Evolutionary conservation across 1,139 yeast genomes (phyloP).

Genomic region (Candida sp.): DNA sequence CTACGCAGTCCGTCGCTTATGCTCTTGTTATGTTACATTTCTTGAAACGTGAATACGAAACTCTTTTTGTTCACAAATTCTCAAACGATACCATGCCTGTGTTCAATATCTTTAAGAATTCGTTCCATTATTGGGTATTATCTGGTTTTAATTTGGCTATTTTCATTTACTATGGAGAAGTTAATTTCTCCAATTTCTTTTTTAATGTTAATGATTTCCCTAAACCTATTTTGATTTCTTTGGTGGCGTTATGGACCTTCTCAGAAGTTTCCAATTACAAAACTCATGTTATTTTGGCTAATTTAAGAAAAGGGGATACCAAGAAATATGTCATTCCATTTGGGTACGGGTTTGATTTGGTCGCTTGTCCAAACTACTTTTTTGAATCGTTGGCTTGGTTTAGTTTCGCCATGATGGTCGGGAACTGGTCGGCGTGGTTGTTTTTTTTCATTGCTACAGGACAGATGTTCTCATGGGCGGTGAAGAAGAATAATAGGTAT

Average conservation of each 20-base stretch:
- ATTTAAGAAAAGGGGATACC: slow-evolving; percentile 46
- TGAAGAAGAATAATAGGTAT: slow-evolving; percentile 66
- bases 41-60: slow-evolving; percentile 84
- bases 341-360: slow-evolving; percentile 44
- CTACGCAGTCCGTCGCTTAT: slow-evolving; percentile 55
- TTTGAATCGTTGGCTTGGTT: slow-evolving; percentile 82
- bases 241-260: slow-evolving; percentile 52
- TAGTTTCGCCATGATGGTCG: slow-evolving; percentile 62
- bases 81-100: slow-evolving; percentile 92
- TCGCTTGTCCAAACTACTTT: slow-evolving; percentile 81
- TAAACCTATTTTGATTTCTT: slow-evolving; percentile 17
- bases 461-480: slow-evolving; percentile 83
- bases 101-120: slow-evolving; percentile 82
- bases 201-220: slow-evolving; percentile 33
- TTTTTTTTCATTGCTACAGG: slow-evolving; percentile 69
- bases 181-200: slow-evolving; percentile 14
- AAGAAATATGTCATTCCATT: slow-evolving; percentile 39
- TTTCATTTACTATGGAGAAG: slow-evolving; percentile 63
- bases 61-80: slow-evolving; percentile 77
- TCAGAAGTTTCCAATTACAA: slow-evolving; percentile 72
- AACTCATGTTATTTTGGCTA: slow-evolving; percentile 61
- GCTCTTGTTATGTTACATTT: slow-evolving; percentile 69
- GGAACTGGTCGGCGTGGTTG: slow-evolving; percentile 73
- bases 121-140: slow-evolving; percentile 86
- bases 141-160: slow-evolving; percentile 73